Percentiles rank a stretch among this genome's conserved stretches.
These are phyloP conservation scores for Pseudoscleropodium purum DNA, from an alignment of 225 moss, liverwort and hornwort genomes.

Conservation along the genomic window DNA sequence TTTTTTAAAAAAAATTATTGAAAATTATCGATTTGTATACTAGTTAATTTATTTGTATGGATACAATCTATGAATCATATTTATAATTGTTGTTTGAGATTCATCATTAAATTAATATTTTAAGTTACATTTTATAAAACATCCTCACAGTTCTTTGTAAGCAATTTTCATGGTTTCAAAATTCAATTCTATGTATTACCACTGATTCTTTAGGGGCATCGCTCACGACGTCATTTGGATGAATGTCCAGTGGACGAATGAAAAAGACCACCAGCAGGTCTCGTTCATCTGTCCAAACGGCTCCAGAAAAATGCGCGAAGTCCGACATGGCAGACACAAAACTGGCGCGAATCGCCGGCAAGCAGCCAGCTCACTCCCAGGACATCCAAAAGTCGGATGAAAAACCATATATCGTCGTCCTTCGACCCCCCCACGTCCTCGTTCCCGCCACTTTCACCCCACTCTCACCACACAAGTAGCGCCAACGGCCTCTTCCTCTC, in stretches of 20 bases:
- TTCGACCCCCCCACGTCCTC: constrained; percentile 2
- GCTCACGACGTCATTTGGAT: not conserved
- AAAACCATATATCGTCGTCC: not conserved
- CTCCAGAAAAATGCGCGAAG: not conserved
- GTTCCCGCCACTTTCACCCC: constrained; percentile 12
- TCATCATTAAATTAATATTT: not conserved
- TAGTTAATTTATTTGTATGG: not conserved
- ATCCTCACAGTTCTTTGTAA: not conserved
- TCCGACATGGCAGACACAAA: not conserved
- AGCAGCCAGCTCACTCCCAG: not conserved
- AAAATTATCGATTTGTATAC: not conserved
- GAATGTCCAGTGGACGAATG: not conserved
- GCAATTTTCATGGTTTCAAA: too few relatives aligned
- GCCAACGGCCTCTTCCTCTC: not conserved
- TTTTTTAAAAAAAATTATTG: not conserved
- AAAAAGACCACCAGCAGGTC: not conserved
- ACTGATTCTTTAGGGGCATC: too few relatives aligned
- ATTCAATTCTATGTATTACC: too few relatives aligned
- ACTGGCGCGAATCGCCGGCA: constrained; percentile 11
- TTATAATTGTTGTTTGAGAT: not conserved
- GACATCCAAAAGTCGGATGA: not conserved
- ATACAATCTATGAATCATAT: not conserved
- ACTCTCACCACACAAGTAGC: constrained; percentile 22
- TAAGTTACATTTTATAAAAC: not conserved
- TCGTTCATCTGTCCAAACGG: not conserved